Conservation (phyloP, 176 grass and related monocot genomes). For the Bothriochloa decipiens region DNA sequence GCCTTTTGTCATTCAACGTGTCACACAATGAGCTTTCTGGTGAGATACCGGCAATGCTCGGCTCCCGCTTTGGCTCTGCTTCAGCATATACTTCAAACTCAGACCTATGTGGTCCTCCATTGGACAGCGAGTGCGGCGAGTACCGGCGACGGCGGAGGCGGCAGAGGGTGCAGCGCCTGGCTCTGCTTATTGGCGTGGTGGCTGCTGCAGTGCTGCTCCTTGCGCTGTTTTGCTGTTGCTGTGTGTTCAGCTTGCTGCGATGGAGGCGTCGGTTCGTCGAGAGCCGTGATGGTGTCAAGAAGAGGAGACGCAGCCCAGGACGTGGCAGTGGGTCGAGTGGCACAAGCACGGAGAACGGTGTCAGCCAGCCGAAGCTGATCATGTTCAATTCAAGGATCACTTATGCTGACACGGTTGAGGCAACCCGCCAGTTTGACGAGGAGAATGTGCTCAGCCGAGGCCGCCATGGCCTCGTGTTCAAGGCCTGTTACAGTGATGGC, state of each 20-base stretch:
- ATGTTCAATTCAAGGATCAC: slow-evolving; percentile 97
- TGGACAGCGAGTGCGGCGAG: slow-evolving; percentile 60
- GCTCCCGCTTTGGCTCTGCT: slow-evolving; percentile 63
- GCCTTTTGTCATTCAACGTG: slow-evolving; percentile 68
- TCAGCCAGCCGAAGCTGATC: slow-evolving; percentile 72
- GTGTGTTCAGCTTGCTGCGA: slow-evolving; percentile 62
- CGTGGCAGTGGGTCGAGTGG: slow-evolving; percentile 90
- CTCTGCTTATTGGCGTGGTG: slow-evolving; percentile 63
- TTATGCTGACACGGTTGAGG: slow-evolving; percentile 85
- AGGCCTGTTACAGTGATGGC: slow-evolving; percentile 92
- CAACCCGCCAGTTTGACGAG: slow-evolving; percentile 86
- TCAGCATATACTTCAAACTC: slow-evolving; percentile 72
- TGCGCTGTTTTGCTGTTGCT: slow-evolving; percentile 72
- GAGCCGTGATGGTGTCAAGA: slow-evolving; percentile 73
- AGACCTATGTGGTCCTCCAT: slow-evolving; percentile 73
- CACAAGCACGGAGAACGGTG: slow-evolving; percentile 61
- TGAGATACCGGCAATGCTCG: slow-evolving; percentile 72
- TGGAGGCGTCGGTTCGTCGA: slow-evolving; percentile 82
- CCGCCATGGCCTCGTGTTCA: slow-evolving; percentile 94
- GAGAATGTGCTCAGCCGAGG: slow-evolving; percentile 96
- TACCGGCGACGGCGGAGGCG: slow-evolving; percentile 38
- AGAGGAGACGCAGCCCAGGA: slow-evolving; percentile 79
- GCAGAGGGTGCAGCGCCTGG: slow-evolving; percentile 57
- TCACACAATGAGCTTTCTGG: slow-evolving; percentile 85
- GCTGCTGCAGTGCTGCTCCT: slow-evolving; percentile 54